Conservation (phyloP, 1,139 yeast species). For the Candida sp. region DNA sequence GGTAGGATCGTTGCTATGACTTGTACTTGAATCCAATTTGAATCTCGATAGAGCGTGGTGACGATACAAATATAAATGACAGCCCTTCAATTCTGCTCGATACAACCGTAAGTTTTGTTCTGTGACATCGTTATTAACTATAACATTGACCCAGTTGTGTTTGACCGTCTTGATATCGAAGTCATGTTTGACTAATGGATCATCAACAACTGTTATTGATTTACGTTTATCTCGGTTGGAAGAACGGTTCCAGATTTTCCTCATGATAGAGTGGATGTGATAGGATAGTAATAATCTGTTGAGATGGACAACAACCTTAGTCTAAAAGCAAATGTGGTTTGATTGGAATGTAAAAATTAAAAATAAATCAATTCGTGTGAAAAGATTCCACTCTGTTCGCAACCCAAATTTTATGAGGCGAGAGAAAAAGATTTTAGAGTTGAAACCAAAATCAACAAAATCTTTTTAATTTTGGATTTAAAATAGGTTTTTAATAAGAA, state of each 20-base stretch:
- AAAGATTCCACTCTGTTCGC: neutral
- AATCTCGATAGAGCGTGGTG: conserved; percentile 48
- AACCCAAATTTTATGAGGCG: neutral
- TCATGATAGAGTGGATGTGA: neutral
- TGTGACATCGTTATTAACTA: conserved; percentile 33
- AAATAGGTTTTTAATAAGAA: no score
- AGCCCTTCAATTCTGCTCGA: conserved; percentile 66
- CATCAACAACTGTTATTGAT: conserved; percentile 1
- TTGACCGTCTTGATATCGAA: conserved; percentile 30
- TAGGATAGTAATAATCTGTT: neutral
- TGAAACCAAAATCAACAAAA: neutral
- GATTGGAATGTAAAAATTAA: no score
- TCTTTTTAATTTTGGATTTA: no score
- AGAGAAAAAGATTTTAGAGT: neutral
- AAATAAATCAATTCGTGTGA: neutral
- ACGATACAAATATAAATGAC: conserved; percentile 54
- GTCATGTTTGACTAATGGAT: conserved; percentile 25
- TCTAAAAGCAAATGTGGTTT: no score
- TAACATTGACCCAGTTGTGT: conserved; percentile 44
- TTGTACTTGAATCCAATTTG: neutral
- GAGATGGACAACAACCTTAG: neutral
- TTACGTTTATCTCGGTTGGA: conserved; percentile 2
- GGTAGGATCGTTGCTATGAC: neutral
- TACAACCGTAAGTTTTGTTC: conserved; percentile 43
- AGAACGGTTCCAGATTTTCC: conserved; percentile 3